Percentiles rank a stretch among this genome's conserved stretches.
Evolutionary conservation across 306 rosid genomes (phyloP).

Genomic region (Prunus padus): DNA sequence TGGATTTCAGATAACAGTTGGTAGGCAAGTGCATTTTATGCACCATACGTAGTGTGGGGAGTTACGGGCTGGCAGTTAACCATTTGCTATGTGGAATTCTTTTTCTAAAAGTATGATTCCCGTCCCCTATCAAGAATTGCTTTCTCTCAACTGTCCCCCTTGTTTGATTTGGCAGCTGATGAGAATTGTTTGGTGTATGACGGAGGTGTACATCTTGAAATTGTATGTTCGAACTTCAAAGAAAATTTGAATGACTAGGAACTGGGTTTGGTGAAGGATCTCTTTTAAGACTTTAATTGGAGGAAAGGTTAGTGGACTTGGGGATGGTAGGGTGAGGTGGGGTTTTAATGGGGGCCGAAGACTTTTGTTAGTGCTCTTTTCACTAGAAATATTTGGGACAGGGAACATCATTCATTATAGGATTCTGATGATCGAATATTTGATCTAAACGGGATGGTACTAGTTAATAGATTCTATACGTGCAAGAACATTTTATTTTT

Average conservation of each 20-base stretch:
- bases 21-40: neutral
- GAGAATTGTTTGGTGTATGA: neutral
- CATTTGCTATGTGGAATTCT: no score
- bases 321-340: neutral
- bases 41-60: neutral
- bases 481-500: neutral
- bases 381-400: neutral
- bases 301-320: neutral
- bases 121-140: no score
- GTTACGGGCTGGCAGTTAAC: no score
- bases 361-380: neutral
- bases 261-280: neutral
- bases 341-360: neutral
- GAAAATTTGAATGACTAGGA: neutral
- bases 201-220: neutral
- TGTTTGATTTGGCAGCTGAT: neutral
- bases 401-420: neutral
- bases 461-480: neutral
- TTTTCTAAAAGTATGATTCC: no score
- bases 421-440: neutral
- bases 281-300: conserved; percentile 1
- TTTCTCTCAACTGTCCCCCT: no score
- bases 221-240: neutral
- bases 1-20: neutral
- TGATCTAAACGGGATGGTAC: neutral